Evolutionary conservation across 2,329 filamentous ascomycete species (phyloP).

Genomic region (Colletotrichum tropicicola): DNA sequence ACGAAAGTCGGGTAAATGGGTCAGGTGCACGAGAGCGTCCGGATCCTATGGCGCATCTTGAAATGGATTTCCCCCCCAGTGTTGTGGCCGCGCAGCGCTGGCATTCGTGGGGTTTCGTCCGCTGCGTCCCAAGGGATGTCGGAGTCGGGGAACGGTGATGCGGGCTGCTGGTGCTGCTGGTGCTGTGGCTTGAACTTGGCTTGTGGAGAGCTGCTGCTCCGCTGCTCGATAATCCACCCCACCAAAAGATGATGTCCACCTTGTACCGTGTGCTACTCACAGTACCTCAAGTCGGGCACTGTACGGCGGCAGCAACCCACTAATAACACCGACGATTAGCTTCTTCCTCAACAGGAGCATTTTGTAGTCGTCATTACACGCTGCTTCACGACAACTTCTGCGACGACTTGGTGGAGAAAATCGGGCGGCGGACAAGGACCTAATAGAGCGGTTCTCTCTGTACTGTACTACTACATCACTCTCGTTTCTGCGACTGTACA

Average conservation of each 20-base stretch:
- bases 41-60: slow-evolving; percentile 23
- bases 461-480: not conserved
- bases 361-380: slow-evolving; percentile 12
- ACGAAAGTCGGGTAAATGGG: slow-evolving; percentile 2
- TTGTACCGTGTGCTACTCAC: not conserved
- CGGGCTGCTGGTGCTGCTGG: not conserved
- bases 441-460: not conserved
- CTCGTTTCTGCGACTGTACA: not conserved
- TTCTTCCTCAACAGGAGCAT: not conserved
- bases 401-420: not conserved
- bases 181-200: slow-evolving; percentile 28
- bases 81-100: slow-evolving; percentile 1
- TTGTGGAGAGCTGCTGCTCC: slow-evolving; percentile 19
- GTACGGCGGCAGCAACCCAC: slow-evolving; percentile 10
- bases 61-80: not conserved
- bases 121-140: slow-evolving; percentile 21
- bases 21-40: slow-evolving; percentile 3
- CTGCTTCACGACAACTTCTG: not conserved
- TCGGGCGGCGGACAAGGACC: not conserved
- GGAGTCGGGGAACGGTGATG: slow-evolving; percentile 18
- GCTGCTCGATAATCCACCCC: slow-evolving; percentile 15
- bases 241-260: slow-evolving; percentile 2
- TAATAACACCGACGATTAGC: slow-evolving; percentile 9
- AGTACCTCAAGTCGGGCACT: not conserved
- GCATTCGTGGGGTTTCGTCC: not conserved